Evolutionary conservation across 2,329 filamentous ascomycete species (phyloP).

Genomic region (Rhinocladiella similis): DNA sequence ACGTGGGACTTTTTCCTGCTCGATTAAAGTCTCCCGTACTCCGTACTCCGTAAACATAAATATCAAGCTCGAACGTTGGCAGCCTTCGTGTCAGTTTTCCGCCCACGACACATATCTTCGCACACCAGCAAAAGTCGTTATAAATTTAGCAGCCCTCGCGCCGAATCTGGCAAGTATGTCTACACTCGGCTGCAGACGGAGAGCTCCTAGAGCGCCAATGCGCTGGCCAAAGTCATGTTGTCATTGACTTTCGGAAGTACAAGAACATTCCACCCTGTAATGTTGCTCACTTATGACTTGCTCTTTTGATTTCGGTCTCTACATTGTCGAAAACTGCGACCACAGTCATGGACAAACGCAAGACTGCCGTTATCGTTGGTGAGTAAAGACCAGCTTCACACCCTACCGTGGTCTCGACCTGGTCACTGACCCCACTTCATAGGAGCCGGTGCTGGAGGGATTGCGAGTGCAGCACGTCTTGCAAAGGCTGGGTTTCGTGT

Average conservation of each 20-base stretch:
- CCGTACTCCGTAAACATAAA: too few species aligned
- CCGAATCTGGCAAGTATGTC: background rate
- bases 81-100: too few species aligned
- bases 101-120: too few species aligned
- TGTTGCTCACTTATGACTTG: background rate
- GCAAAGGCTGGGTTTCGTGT: conserved; percentile 69
- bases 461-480: conserved; percentile 70
- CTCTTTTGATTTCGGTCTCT: background rate
- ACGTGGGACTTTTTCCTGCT: background rate
- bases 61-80: too few species aligned
- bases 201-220: background rate
- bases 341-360: conserved; percentile 33
- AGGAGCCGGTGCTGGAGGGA: conserved; percentile 71
- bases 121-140: background rate
- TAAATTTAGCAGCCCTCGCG: background rate
- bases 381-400: conserved; percentile 26
- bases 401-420: background rate
- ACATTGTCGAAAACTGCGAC: background rate
- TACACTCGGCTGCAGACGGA: background rate
- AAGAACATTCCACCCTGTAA: conserved; percentile 16
- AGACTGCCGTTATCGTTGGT: conserved; percentile 57
- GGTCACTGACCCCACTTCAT: conserved; percentile 9
- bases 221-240: conserved; percentile 26
- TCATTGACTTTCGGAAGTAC: conserved; percentile 21
- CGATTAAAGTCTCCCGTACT: background rate